A percentile compares a stretch with the other conserved stretches of the same genome.
Conservation (phyloP, 1,284 basidiomycete species). For the Xerocomus minutiporus region DNA sequence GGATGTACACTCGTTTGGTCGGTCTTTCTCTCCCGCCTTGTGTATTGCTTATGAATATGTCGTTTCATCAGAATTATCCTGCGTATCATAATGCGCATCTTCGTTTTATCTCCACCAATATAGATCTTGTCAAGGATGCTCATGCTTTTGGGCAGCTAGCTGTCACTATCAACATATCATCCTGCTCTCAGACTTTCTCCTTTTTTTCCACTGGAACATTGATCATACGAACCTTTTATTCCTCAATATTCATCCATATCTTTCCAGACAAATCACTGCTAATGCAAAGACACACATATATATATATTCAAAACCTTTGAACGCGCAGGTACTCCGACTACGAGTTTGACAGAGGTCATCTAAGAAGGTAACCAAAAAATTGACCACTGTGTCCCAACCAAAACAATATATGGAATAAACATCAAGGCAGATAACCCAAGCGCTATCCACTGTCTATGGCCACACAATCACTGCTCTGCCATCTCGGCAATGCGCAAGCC, state of each 20-base stretch:
- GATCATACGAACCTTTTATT: slow-evolving; percentile 22
- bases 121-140: slow-evolving; percentile 22
- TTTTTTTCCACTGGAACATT: slow-evolving; percentile 18
- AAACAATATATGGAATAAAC: slow-evolving; percentile 7
- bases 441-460: background rate
- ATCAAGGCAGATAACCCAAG: background rate
- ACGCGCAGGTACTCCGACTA: background rate
- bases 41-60: slow-evolving; percentile 4
- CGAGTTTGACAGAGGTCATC: background rate
- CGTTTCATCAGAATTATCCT: slow-evolving; percentile 9
- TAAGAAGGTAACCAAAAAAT: background rate
- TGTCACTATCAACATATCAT: slow-evolving; percentile 11
- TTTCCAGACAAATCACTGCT: slow-evolving; percentile 15
- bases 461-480: slow-evolving; percentile 12
- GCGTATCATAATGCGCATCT: slow-evolving; percentile 15
- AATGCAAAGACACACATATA: slow-evolving; percentile 24
- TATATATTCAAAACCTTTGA: slow-evolving; percentile 8
- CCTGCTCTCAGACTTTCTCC: slow-evolving; percentile 4
- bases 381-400: background rate
- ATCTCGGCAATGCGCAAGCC: slow-evolving; percentile 54
- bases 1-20: slow-evolving; percentile 28
- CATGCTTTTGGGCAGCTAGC: slow-evolving; percentile 17
- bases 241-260: slow-evolving; percentile 22
- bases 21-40: slow-evolving; percentile 12
- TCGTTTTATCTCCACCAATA: slow-evolving; percentile 15